These are phyloP conservation scores for Paecilomyces formosus DNA, from an alignment of 2,329 filamentous ascomycete species.

Conservation along the genomic window DNA sequence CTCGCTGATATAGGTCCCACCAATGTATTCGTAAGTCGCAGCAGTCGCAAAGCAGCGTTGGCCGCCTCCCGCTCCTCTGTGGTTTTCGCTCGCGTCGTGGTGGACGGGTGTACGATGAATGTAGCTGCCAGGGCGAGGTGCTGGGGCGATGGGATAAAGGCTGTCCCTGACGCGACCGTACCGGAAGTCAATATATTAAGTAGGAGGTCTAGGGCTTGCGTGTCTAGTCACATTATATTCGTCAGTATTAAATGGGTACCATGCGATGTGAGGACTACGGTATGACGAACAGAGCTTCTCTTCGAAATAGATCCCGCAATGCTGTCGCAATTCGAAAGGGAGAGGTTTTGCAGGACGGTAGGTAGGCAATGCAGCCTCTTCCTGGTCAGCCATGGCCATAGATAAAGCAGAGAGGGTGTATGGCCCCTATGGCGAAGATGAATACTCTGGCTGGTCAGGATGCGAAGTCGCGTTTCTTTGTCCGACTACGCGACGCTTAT, in stretches of 20 bases:
- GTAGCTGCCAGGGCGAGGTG: constrained; percentile 74
- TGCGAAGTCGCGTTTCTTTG: not conserved
- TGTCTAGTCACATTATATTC: constrained; percentile 33
- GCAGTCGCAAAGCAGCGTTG: constrained; percentile 59
- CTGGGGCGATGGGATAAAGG: constrained; percentile 60
- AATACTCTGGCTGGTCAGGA: not conserved
- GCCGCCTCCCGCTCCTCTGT: constrained; percentile 56
- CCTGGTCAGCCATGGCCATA: constrained; percentile 13
- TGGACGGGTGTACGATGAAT: constrained; percentile 70
- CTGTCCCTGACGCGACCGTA: constrained; percentile 36
- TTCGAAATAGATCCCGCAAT: constrained; percentile 66
- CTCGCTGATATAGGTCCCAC: constrained; percentile 65
- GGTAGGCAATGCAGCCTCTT: constrained; percentile 6
- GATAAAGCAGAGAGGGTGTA: not conserved
- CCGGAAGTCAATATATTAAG: constrained; percentile 33
- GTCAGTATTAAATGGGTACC: not conserved
- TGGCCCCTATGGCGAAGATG: not conserved
- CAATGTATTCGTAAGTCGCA: constrained; percentile 58
- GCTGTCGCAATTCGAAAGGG: constrained; percentile 56
- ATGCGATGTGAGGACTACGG: constrained; percentile 1
- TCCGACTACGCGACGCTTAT: not conserved
- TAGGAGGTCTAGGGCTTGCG: constrained; percentile 56
- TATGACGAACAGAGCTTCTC: constrained; percentile 58
- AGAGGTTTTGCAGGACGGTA: constrained; percentile 53
- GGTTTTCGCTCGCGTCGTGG: constrained; percentile 65